Base-by-base conservation (phyloP, 2,329 filamentous ascomycete species). In the Huntiella omanensis region DNA sequence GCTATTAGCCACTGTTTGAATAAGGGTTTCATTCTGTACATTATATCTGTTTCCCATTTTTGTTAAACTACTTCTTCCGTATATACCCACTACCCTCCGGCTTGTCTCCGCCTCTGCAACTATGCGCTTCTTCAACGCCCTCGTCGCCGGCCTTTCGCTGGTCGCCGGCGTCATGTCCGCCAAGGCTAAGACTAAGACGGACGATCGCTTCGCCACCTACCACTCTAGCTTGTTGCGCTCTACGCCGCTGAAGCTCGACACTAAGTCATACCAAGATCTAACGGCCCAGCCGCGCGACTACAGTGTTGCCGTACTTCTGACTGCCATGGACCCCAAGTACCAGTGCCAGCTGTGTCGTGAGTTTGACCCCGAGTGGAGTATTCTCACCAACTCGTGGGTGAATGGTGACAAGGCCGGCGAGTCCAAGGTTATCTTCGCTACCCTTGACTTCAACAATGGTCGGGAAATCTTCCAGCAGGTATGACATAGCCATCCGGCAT, bases 341-440 rank as follows among this genome's bases (percentile, higher is more conserved):
- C 83, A 82, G 50, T 98, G 91, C 60, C 68, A 77, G 53, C 68
- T 96, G 42, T 98, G 91, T 62, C 73, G 77, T 45, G 84, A 93
- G 45, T 94, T 98, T 61, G 83, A 94, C 60, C 81, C 87, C 1
- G 91, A 98, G 64, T 98, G 86, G 82, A 83, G 92, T 47, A 62
- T 96, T 46, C 65, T 98, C 46, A 75, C 75, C 46, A 83, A 77
- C 62, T 91, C 83, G 63, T 98, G 91, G 91, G 70, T 70, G 51
- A 85, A 82, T 60, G 86, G 83, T 5, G 83, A 93, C 62, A 84
- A 80, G 66, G 67, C 74, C 49, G 80, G 70, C 45, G 71, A 83
- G 53, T 80, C 77, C 22, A 72, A 80, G 51, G 56, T 93, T 52
- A 60, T 96, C 39, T 92, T 88, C 63, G 80, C 75, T 17, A 88